Conservation (phyloP, 2,329 filamentous ascomycete species). For the Colletotrichum costaricense region DNA sequence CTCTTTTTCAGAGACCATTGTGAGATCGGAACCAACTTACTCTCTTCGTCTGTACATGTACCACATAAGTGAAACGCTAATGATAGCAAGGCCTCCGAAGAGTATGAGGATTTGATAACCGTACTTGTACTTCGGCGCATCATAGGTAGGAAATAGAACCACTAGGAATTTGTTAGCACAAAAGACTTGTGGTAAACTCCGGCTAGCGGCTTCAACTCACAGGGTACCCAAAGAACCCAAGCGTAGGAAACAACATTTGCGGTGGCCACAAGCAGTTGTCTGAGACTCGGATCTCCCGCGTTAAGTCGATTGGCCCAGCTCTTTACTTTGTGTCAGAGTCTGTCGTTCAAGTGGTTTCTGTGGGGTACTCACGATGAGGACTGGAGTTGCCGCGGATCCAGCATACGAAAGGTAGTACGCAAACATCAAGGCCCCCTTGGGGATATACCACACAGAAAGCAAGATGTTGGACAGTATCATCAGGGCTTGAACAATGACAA, state of each 20-base stretch:
- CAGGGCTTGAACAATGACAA: conserved; percentile 32
- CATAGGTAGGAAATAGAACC: conserved; percentile 46
- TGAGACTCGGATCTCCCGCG: conserved; percentile 12
- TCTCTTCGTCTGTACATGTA: conserved; percentile 25
- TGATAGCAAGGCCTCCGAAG: conserved; percentile 43
- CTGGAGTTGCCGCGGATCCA: conserved; percentile 37
- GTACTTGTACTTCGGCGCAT: conserved; percentile 48
- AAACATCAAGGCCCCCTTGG: conserved; percentile 35
- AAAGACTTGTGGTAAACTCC: not conserved
- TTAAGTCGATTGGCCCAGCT: conserved; percentile 24
- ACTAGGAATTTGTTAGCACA: conserved; percentile 28
- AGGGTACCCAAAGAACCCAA: conserved; percentile 23
- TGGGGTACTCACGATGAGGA: conserved; percentile 37
- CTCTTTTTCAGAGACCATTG: accelerated
- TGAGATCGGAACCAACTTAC: not conserved
- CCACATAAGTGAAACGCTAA: conserved; percentile 27
- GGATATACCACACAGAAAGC: conserved; percentile 39
- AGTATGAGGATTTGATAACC: conserved; percentile 48
- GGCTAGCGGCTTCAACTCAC: not conserved
- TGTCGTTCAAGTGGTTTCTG: accelerated
- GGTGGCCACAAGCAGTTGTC: conserved; percentile 12
- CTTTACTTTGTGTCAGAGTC: not conserved
- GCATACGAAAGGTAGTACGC: conserved; percentile 40
- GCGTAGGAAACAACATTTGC: conserved; percentile 25
- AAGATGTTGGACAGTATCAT: conserved; percentile 39